Percentiles rank a stretch among this genome's conserved stretches.
Evolutionary conservation across 176 grass and related monocot species (phyloP).

Genomic region (barley (Hordeum vulgare)): MorexV3_pseudomolecules_assembly NC_058524.1:125873372-125873871

Average conservation of each 20-base stretch:
- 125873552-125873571: neutral
- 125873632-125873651: conserved; percentile 50
- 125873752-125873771: neutral
- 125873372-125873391: neutral
- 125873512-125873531: neutral
- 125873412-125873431: neutral
- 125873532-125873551: neutral
- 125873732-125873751: conserved; percentile 52
- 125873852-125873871: neutral
- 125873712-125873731: conserved; percentile 63
- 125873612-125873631: conserved; percentile 70
- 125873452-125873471: neutral
- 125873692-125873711: conserved; percentile 86
- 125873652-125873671: conserved; percentile 59
- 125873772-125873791: neutral
- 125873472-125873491: neutral
- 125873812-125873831: neutral
- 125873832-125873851: neutral
- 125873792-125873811: neutral
- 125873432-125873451: neutral
- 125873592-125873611: neutral
- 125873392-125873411: neutral
- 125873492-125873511: neutral
- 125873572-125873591: neutral
- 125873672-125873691: conserved; percentile 79